phyloP scores from a whole-genome alignment of 306 rosid species.

The Glycine latifolia region DNA sequence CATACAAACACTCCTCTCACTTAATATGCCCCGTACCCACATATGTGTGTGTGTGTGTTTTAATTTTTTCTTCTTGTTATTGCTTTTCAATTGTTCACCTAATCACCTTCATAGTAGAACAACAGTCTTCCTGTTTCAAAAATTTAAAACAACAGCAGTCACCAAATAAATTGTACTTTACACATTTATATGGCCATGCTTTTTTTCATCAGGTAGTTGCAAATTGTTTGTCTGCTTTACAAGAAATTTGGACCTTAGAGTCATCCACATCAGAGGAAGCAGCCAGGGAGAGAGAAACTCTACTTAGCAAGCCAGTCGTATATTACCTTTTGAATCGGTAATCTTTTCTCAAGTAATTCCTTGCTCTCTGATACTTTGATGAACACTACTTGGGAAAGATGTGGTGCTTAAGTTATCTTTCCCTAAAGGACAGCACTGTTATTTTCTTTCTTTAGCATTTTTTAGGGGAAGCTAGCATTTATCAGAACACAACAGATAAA shows the following conservation, averaged over 20 bases:
- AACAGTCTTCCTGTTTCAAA: slow-evolving; percentile 19
- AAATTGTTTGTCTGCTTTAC: slow-evolving; percentile 90
- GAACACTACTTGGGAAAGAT: slow-evolving; percentile 22
- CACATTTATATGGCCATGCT: slow-evolving; percentile 15
- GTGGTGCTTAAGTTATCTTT: slow-evolving; percentile 16
- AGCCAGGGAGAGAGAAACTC: slow-evolving; percentile 86
- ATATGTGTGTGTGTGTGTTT: not conserved
- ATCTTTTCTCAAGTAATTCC: slow-evolving; percentile 25
- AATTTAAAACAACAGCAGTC: not conserved
- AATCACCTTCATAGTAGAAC: not conserved
- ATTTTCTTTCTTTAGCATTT: not conserved
- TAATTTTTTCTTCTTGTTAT: slow-evolving; percentile 10
- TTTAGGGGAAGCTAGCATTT: not conserved
- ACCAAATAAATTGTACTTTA: slow-evolving; percentile 25
- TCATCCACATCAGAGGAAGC: slow-evolving; percentile 90
- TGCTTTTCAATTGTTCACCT: slow-evolving; percentile 16
- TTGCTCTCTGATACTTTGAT: slow-evolving; percentile 22
- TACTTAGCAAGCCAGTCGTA: slow-evolving; percentile 89
- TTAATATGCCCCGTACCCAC: no score
- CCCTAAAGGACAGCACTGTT: not conserved
- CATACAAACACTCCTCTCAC: no score
- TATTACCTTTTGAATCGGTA: slow-evolving; percentile 89
- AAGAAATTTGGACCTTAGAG: slow-evolving; percentile 97
- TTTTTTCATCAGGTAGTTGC: slow-evolving; percentile 82
- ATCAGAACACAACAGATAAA: slow-evolving; percentile 1